Evolutionary conservation across 140 eudicot species (phyloP).

Genomic region (Bidens hawaiensis): DNA sequence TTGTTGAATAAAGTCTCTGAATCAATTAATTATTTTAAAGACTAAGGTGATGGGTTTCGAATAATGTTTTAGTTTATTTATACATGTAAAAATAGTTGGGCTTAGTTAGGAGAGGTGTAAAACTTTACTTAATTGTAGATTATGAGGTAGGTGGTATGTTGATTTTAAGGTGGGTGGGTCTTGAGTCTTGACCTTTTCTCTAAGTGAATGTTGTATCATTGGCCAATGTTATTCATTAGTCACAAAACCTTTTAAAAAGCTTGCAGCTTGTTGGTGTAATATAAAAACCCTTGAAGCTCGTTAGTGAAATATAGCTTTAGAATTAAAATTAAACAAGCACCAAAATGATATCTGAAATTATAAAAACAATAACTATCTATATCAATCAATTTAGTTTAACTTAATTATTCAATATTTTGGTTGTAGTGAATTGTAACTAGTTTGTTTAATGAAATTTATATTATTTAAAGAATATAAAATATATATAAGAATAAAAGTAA

Average conservation of each 20-base stretch:
- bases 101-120: background rate
- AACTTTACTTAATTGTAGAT: background rate
- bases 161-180: conserved; percentile 6
- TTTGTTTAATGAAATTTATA: background rate
- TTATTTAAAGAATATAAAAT: too few relatives aligned
- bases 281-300: background rate
- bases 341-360: background rate
- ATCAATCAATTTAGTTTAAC: background rate
- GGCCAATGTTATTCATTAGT: background rate
- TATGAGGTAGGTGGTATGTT: background rate
- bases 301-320: background rate
- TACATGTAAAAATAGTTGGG: background rate
- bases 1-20: too few relatives aligned
- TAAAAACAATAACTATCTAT: background rate
- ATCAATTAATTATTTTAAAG: too few relatives aligned
- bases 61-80: background rate
- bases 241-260: conserved; percentile 1
- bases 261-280: background rate
- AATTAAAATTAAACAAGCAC: background rate
- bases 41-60: too few relatives aligned
- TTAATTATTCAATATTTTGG: background rate
- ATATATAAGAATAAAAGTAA: too few relatives aligned
- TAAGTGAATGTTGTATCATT: background rate
- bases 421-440: background rate
- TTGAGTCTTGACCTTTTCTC: conserved; percentile 4